Conservation (phyloP, 345 rosid species). For the Turritis glabra region DNA sequence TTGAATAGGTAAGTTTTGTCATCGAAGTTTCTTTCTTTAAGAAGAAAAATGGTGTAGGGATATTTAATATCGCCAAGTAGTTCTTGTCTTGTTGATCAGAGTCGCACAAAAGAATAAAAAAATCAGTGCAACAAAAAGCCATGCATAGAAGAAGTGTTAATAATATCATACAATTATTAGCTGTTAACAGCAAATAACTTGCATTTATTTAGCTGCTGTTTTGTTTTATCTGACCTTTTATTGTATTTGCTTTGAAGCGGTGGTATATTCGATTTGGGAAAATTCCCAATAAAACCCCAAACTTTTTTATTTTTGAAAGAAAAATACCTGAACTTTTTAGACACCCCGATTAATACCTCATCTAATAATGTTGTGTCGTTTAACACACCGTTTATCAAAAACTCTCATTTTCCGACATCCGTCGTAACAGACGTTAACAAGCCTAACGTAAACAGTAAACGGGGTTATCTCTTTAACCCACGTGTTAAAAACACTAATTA, state of each 20-base stretch:
- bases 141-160: neutral
- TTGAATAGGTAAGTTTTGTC: neutral
- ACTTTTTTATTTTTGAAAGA: too few species aligned
- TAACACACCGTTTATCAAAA: too few species aligned
- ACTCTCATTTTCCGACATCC: too few species aligned
- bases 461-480: too few species aligned
- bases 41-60: neutral
- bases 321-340: too few species aligned
- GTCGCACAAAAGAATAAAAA: neutral
- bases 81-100: neutral
- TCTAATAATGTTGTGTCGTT: too few species aligned
- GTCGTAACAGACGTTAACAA: too few species aligned
- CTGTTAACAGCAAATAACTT: constrained; percentile 26
- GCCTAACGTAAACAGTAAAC: too few species aligned
- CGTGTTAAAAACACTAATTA: too few species aligned
- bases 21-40: neutral
- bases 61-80: neutral
- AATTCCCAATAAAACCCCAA: too few species aligned
- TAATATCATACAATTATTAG: constrained; percentile 6
- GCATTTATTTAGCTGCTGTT: neutral
- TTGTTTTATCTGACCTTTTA: constrained; percentile 2
- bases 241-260: constrained; percentile 4
- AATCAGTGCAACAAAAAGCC: neutral
- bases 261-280: neutral
- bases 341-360: too few species aligned